Evolutionary conservation across 208 protist species (phyloP), one percentile per base, ranked within the genome.

Genomic region (Acanthamoeba divionensis): DNA sequence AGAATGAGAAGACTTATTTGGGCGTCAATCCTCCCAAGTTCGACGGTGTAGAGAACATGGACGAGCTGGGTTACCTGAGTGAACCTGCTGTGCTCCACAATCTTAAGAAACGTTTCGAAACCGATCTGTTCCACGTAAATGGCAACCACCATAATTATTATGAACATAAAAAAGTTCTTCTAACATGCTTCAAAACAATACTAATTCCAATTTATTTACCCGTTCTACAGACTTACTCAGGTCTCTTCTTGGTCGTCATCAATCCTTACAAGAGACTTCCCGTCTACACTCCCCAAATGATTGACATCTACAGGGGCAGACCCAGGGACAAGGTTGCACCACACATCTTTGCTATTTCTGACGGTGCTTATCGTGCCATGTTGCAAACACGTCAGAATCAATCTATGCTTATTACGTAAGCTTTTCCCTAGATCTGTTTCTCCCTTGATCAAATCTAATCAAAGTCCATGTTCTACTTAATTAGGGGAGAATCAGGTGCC

Each of bases 401-500:
- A 71, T 94, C 92, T 0, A 48, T 94, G 2, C 55, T 94, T 2
- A 94, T 94, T 57, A 94, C 38, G 79, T 87, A 71, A 15, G 63
- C 24, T 71, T 71, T 29, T 18, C n/a, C 18, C 52, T n/a, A 24
- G 52, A 18, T 60, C 52, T 50, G 87, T 41, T 41, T 48, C 21
- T 5, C 36, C 48, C 48, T 75, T 41, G 15, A 10, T 69, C 62
- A 36, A 41, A 21, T 10, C 12, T 69, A 69, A 21, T 12, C 12
- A 57, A 57, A 31, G 12, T 82, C 41, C 3, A 24, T 29, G 38
- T 38, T 79, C 45, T 9, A 79, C 38, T 55, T 21, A 21, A 10
- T 21, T 60, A 91, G 90, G 63, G 93, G 94, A 66, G 94, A 95
- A 60, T 95, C 93, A 50, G 94, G 94, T 65, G 94, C 94, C 4